Evolutionary conservation across 139 green algal genomes (phyloP).

Genomic region (Chlamydomonas sphaeroides): DNA sequence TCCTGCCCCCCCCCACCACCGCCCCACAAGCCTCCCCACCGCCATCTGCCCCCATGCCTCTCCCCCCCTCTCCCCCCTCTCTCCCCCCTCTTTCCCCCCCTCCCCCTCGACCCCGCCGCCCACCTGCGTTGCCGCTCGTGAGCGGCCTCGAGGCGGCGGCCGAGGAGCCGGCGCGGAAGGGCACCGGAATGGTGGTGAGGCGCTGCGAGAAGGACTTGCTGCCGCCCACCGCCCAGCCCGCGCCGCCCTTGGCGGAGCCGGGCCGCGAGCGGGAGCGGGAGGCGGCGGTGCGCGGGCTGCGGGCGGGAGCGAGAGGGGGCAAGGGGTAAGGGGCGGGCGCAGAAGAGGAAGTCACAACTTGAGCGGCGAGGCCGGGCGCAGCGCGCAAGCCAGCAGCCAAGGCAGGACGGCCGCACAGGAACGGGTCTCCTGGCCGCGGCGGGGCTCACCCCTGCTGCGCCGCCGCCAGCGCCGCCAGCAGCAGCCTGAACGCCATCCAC

Average conservation of each 20-base stretch:
- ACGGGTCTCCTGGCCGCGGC: too few relatives aligned
- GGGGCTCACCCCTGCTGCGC: neutral
- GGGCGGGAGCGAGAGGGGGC: neutral
- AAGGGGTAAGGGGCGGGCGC: neutral
- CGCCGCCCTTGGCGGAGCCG: slow-evolving; percentile 1
- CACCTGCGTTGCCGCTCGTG: too few relatives aligned
- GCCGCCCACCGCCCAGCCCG: neutral
- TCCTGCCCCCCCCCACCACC: too few relatives aligned
- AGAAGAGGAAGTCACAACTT: neutral
- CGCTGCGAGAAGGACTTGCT: neutral
- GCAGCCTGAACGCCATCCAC: slow-evolving; percentile 36
- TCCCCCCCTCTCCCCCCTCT: too few relatives aligned
- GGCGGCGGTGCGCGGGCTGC: neutral
- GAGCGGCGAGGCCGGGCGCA: too few relatives aligned
- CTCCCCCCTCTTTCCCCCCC: too few relatives aligned
- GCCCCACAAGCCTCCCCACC: too few relatives aligned
- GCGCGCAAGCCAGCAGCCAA: too few relatives aligned
- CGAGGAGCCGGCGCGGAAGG: neutral
- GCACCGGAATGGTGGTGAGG: neutral
- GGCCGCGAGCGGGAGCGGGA: neutral
- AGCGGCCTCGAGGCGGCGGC: too few relatives aligned
- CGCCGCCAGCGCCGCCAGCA: slow-evolving; percentile 21
- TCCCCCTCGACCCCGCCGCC: too few relatives aligned
- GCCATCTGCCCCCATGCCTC: too few relatives aligned
- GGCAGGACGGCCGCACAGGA: too few relatives aligned